Evolutionary conservation across 768 basidiomycete species (phyloP).

Genomic region (Trametes meyenii): DNA sequence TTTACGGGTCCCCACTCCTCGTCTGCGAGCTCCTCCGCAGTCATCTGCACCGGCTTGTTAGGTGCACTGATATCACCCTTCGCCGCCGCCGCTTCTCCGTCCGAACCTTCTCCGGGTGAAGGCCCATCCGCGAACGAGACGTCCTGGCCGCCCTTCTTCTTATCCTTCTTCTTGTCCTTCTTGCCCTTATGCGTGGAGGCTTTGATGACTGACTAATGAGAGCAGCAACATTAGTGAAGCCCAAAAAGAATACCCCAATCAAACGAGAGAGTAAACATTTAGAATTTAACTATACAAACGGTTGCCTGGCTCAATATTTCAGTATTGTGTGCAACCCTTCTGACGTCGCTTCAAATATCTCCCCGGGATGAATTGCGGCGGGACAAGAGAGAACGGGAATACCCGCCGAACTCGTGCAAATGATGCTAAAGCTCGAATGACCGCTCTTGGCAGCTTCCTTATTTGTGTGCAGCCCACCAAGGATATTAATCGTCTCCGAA

Average conservation of each 20-base stretch:
- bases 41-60: conserved; percentile 36
- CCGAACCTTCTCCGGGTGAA: conserved; percentile 34
- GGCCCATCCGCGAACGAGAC: conserved; percentile 29
- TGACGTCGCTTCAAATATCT: too few relatives aligned
- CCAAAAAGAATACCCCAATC: background rate
- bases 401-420: too few relatives aligned
- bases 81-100: conserved; percentile 36
- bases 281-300: too few relatives aligned
- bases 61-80: conserved; percentile 36
- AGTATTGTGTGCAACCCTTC: too few relatives aligned
- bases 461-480: too few relatives aligned
- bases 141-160: conserved; percentile 26
- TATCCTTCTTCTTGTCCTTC: conserved; percentile 29
- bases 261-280: too few relatives aligned
- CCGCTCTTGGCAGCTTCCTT: too few relatives aligned
- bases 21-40: conserved; percentile 51
- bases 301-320: too few relatives aligned
- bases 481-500: too few relatives aligned
- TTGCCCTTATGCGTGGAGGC: conserved; percentile 13
- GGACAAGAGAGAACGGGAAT: too few relatives aligned
- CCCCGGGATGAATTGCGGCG: too few relatives aligned
- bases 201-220: conserved; percentile 16
- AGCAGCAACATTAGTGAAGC: background rate
- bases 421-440: too few relatives aligned
- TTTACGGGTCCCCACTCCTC: conserved; percentile 44